Evolutionary conservation across 495 filamentous ascomycete genomes (phyloP).

Genomic region (Podospora anserina): DNA sequence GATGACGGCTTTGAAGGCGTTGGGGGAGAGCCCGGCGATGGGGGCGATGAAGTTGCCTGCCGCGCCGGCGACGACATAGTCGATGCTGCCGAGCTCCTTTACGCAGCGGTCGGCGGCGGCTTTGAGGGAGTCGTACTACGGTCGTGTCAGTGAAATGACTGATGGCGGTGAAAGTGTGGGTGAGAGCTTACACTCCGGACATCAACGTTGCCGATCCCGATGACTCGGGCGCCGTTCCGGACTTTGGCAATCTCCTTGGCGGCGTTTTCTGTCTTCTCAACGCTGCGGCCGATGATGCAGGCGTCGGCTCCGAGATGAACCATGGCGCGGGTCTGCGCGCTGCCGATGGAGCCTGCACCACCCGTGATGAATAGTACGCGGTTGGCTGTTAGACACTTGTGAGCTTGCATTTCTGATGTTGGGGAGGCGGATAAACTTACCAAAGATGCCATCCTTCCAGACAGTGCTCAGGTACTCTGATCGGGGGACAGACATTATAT

Average conservation of each 20-base stretch:
- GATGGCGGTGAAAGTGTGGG: background rate
- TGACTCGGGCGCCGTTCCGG: constrained; percentile 71
- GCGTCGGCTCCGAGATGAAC: constrained; percentile 90
- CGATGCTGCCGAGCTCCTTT: constrained; percentile 77
- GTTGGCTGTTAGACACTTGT: constrained; percentile 51
- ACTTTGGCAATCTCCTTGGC: constrained; percentile 79
- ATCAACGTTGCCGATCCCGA: constrained; percentile 82
- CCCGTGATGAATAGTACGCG: constrained; percentile 96
- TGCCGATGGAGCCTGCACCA: constrained; percentile 90
- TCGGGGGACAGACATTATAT: constrained; percentile 61
- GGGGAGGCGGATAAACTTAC: constrained; percentile 36
- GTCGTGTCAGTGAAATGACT: background rate
- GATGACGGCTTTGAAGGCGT: constrained; percentile 93
- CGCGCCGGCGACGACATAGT: constrained; percentile 94
- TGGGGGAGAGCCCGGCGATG: constrained; percentile 72
- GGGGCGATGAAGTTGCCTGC: constrained; percentile 95
- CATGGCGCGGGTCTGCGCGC: constrained; percentile 84
- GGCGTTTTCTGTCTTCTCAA: constrained; percentile 78
- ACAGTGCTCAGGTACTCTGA: constrained; percentile 72
- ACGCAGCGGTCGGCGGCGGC: constrained; percentile 73
- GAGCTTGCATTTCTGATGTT: background rate
- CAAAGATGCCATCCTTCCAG: constrained; percentile 84
- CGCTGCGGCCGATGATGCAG: constrained; percentile 87
- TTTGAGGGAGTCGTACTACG: constrained; percentile 60
- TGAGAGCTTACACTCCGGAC: constrained; percentile 56